A percentile compares a stretch with the other conserved stretches of the same genome.
These are phyloP conservation scores for Pichia ethanolica DNA, from an alignment of 805 yeast species.

Conservation along the genomic window DNA sequence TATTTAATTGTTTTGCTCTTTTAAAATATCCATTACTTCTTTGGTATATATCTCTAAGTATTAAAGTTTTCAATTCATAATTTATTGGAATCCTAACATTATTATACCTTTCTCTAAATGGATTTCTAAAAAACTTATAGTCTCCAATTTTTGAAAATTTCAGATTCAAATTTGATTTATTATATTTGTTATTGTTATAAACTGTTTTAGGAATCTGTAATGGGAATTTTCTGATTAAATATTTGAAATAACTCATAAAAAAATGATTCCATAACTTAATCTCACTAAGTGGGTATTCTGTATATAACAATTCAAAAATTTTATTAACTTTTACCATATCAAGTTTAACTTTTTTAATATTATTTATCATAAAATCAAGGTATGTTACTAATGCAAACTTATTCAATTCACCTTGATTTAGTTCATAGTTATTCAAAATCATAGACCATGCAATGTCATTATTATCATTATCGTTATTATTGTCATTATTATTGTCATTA, in stretches of 20 bases:
- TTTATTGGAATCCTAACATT: slow-evolving; percentile 18
- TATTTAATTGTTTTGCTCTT: slow-evolving; percentile 7
- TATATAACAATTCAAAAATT: slow-evolving; percentile 17
- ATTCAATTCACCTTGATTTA: slow-evolving; percentile 12
- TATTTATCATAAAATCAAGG: slow-evolving; percentile 22
- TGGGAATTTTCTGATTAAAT: slow-evolving; percentile 22
- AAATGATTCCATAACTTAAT: slow-evolving; percentile 27
- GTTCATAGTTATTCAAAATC: slow-evolving; percentile 12
- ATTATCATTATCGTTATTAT: slow-evolving; percentile 1
- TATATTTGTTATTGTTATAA: slow-evolving; percentile 11
- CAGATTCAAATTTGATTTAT: not conserved
- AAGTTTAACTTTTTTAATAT: not conserved
- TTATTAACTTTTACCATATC: slow-evolving; percentile 20
- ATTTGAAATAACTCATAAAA: slow-evolving; percentile 26
- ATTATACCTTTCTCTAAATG: slow-evolving; percentile 21
- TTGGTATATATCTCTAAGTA: slow-evolving; percentile 25
- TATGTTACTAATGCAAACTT: slow-evolving; percentile 23
- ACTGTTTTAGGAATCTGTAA: slow-evolving; percentile 17
- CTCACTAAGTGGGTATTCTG: slow-evolving; percentile 11
- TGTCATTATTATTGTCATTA: no score
- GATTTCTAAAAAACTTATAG: slow-evolving; percentile 18
- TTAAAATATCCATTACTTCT: slow-evolving; percentile 15
- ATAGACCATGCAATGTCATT: slow-evolving; percentile 24
- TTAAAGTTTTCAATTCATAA: slow-evolving; percentile 11
- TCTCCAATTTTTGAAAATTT: slow-evolving; percentile 14